A percentile compares a stretch with the other conserved stretches of the same genome.
phyloP scores from a whole-genome alignment of 257 asterid species.

The Anisodus tanguticus region DNA sequence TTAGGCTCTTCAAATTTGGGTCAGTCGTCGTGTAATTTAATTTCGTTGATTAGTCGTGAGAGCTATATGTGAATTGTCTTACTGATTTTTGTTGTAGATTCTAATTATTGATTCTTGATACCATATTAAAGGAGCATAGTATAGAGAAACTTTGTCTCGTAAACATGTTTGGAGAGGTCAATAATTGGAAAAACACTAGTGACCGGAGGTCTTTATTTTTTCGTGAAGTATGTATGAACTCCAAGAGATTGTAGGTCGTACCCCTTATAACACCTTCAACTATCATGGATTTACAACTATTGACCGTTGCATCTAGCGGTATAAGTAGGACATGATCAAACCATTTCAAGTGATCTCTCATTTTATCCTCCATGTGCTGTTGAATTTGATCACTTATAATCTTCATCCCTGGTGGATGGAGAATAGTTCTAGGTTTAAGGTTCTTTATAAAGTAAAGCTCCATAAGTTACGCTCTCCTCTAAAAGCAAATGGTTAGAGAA shows the following conservation, averaged over 20 bases:
- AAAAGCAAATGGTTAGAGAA: neutral
- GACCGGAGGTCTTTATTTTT: neutral
- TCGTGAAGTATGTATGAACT: neutral
- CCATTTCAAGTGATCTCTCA: neutral
- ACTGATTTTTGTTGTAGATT: neutral
- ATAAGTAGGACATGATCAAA: neutral
- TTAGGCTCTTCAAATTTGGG: conserved; percentile 86
- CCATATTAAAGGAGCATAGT: neutral
- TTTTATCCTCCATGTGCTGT: neutral
- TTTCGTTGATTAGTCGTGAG: neutral
- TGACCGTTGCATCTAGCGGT: neutral
- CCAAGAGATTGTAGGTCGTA: neutral
- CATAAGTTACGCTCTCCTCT: neutral
- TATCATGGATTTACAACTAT: neutral
- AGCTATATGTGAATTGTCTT: neutral
- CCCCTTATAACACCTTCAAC: neutral
- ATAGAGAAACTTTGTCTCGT: neutral
- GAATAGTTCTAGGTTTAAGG: neutral
- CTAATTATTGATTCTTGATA: neutral
- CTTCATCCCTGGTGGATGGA: neutral
- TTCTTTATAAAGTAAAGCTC: neutral
- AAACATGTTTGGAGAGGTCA: neutral
- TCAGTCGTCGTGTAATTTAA: conserved; percentile 28
- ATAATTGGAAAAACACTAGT: neutral
- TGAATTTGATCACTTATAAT: neutral